Evolutionary conservation across 495 filamentous ascomycete genomes (phyloP).

Genomic region (Tuber brumale): DNA sequence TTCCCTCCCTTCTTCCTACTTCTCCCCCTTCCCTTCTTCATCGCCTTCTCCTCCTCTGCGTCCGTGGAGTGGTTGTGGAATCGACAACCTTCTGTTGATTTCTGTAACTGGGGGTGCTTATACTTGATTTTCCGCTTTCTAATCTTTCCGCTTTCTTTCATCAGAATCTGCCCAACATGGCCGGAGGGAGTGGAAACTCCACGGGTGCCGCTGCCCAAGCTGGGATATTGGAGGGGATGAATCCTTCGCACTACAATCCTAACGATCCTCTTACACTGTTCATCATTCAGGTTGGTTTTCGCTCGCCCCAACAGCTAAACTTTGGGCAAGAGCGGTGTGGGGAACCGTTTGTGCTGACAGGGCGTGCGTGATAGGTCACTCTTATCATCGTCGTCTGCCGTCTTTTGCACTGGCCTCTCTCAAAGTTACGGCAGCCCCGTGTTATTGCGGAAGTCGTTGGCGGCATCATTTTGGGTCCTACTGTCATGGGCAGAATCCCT

Average conservation of each 20-base stretch:
- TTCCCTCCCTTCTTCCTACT: not conserved
- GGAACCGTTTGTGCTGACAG: constrained; percentile 4
- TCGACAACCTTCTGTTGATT: not conserved
- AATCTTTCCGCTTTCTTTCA: not conserved
- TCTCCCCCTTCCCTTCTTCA: not conserved
- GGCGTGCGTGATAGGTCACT: constrained; percentile 51
- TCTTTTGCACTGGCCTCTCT: constrained; percentile 74
- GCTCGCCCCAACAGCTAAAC: constrained; percentile 5
- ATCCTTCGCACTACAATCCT: constrained; percentile 63
- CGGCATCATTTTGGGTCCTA: constrained; percentile 78
- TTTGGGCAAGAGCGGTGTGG: not conserved
- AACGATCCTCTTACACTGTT: constrained; percentile 87
- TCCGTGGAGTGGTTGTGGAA: not conserved
- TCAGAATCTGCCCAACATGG: not conserved
- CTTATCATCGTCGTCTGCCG: constrained; percentile 91
- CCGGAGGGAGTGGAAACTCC: not conserved
- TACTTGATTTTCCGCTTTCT: not conserved
- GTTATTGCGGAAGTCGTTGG: constrained; percentile 96
- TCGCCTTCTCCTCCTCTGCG: not conserved
- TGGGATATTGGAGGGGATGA: constrained; percentile 68
- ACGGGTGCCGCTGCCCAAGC: constrained; percentile 51
- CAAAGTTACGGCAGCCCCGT: constrained; percentile 77
- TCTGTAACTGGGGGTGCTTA: not conserved
- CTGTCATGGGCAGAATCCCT: constrained; percentile 63
- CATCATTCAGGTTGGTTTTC: constrained; percentile 71